Evolutionary conservation across 23 red algal genomes (phyloP), one percentile per base, ranked within the genome.

Genomic region (Gracilaria domingensis): DNA sequence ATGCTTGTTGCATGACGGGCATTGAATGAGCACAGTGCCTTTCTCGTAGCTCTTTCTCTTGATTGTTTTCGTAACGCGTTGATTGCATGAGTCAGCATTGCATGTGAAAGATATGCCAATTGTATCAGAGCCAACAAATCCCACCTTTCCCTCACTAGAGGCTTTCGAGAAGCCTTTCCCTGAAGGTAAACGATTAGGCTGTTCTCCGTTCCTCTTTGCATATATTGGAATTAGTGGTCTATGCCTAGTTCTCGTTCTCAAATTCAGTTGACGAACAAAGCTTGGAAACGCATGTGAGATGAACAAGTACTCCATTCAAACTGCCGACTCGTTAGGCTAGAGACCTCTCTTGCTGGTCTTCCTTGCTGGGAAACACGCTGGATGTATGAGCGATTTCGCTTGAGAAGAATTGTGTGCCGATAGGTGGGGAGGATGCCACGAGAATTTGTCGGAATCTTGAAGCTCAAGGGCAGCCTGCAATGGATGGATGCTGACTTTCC

Each of bases 81-180:
- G 58, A 25, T 78, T 76, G 37, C 89, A 92, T 50, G 53, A 48
- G 20, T 90, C 33, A 0, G 80, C 89, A 42, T 83, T 84, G 61
- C 89, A 92, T n/a, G 80, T 92, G 56, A 92, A 92, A 45, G 80
- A 83, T 54, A 92, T 83, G 4, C 89, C 89, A 39, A 92, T 83
- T 12, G 48, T 67, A 24, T 92, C 89, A 14, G 77, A 54, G 42
- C 79, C 89, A 8, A 92, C 89, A 79, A 92, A 92, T 29, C 67
- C 89, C 3, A 92, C 56, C 23, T 92, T 75, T 42, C 54, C 61
- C 36, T 55, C 80, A 1, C 74, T 70, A 12, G 70, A 28, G 8
- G 62, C 60, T 24, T 23, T 67, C 64, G 79, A 82, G 35, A 38
- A 23, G 0, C 79, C 50, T 82, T 82, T 82, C 29, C 79, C 79